Conservation (phyloP, 2,329 filamentous ascomycete species). For the Cladophialophora immunda region DNA sequence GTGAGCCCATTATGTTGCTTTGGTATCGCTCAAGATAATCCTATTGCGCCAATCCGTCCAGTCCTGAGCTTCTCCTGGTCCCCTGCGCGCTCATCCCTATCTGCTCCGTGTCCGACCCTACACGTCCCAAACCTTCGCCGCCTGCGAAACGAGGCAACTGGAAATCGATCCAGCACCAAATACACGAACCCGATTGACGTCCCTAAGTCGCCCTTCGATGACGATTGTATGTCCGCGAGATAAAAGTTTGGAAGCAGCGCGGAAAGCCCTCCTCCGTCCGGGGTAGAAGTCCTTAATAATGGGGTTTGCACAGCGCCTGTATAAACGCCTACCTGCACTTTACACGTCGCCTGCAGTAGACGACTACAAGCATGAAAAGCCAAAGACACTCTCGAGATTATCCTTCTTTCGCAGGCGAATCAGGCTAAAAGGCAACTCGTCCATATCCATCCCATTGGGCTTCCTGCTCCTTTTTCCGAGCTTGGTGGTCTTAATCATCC, state of each 20-base stretch:
- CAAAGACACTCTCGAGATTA: slow-evolving; percentile 60
- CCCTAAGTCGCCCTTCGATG: slow-evolving; percentile 17
- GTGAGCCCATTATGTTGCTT: slow-evolving; percentile 32
- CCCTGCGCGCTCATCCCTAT: slow-evolving; percentile 32
- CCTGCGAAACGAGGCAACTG: background rate
- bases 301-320: slow-evolving; percentile 63
- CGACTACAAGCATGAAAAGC: slow-evolving; percentile 56
- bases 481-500: slow-evolving; percentile 88
- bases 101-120: slow-evolving; percentile 19
- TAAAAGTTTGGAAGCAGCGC: slow-evolving; percentile 30
- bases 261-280: slow-evolving; percentile 23
- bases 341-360: slow-evolving; percentile 56
- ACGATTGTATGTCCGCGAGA: slow-evolving; percentile 29
- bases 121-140: slow-evolving; percentile 9
- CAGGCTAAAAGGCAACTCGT: slow-evolving; percentile 88
- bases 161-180: background rate
- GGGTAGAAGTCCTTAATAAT: slow-evolving; percentile 45
- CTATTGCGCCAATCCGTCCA: slow-evolving; percentile 19
- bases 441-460: slow-evolving; percentile 89
- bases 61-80: slow-evolving; percentile 9
- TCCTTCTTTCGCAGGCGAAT: slow-evolving; percentile 87
- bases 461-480: slow-evolving; percentile 92
- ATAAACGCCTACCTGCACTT: slow-evolving; percentile 60
- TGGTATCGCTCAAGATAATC: slow-evolving; percentile 30
- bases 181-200: background rate